A percentile compares a stretch with the other conserved stretches of the same genome.
phyloP scores from a whole-genome alignment of 2,329 filamentous ascomycete genomes.

The Nemania sp. region DNA sequence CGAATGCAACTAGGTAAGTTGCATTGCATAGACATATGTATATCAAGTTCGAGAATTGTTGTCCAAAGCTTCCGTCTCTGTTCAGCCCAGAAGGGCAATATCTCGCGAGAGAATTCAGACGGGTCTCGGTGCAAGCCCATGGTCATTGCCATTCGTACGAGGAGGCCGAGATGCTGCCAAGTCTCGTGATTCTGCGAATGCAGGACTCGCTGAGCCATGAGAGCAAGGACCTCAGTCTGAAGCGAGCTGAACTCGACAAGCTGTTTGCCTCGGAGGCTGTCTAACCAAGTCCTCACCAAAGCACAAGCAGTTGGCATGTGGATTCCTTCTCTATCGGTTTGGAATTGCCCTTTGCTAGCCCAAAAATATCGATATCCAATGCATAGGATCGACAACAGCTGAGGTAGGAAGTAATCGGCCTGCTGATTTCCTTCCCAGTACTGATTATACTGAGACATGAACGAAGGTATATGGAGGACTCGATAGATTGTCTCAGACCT shows the following conservation, averaged over 20 bases:
- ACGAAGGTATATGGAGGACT: constrained; percentile 65
- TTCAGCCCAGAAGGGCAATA: constrained; percentile 65
- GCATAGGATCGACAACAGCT: constrained; percentile 65
- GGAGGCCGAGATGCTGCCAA: constrained; percentile 67
- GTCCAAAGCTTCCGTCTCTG: constrained; percentile 67
- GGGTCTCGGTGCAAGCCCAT: constrained; percentile 70
- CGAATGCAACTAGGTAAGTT: constrained; percentile 64
- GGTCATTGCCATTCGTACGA: constrained; percentile 69
- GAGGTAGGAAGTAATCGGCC: constrained; percentile 65
- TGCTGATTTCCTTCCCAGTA: constrained; percentile 64
- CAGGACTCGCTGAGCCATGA: constrained; percentile 66
- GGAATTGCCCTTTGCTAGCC: constrained; percentile 62
- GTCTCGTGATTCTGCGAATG: constrained; percentile 61
- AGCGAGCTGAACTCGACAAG: constrained; percentile 64
- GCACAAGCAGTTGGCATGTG: constrained; percentile 69
- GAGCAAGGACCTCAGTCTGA: constrained; percentile 61
- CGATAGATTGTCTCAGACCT: constrained; percentile 66
- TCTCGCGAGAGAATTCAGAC: constrained; percentile 62
- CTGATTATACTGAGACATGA: constrained; percentile 62
- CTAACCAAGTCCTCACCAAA: constrained; percentile 66
- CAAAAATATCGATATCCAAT: constrained; percentile 66
- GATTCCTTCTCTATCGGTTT: constrained; percentile 65
- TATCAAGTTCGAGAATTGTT: constrained; percentile 67
- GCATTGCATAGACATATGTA: constrained; percentile 65
- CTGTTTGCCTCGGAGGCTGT: constrained; percentile 64